Base-by-base conservation (phyloP, 2,329 filamentous ascomycete genomes). In the Ophiostoma ips region DNA sequence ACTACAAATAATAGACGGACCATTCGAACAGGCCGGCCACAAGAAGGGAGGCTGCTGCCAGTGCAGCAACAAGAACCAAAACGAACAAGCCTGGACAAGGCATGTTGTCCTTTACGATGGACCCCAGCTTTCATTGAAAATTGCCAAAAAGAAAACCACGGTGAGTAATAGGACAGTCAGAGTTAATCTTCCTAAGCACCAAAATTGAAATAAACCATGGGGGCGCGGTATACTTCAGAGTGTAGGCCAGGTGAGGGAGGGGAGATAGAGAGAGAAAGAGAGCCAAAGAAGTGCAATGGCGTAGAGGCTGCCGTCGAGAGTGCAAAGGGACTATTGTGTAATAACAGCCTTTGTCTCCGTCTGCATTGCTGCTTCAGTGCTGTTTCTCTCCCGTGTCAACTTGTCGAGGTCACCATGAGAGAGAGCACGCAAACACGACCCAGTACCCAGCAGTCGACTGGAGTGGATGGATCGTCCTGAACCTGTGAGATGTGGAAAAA, bases 131-230 rank as follows among this genome's bases (percentile, higher is more conserved):
- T 76, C 78, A 84, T 67, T 61, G 65, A 47, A 21, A 33, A 61
- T 41, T 41, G 38, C 38, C 38, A 41, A 65, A 62, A 56, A 57
- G 70, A 69, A 72, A 72, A 73, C 70, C 70, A 75, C 73, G 80
- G 79, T 85, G 82, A 86, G 81, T 85, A 80, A 68, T 65, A 65
- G 72, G 73, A 64, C 68, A 55, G 58, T 33, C n/a, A 15, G 4
- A 24, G 21, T 80, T 57, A 71, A 88, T 78, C 88, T 75, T 83
- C 83, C 87, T 70, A 75, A 41, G 74, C 76, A 78, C 78, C 77
- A 87, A 87, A 87, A 87, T 86, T 83, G 83, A 84, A 78, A 79
- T 72, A 74, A 70, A 80, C 81, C 81, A 87, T 71, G 68, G 77
- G 60, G 72, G 65, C 69, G 67, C 66, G 74, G 79, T 79, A 76